Base-by-base conservation (phyloP, 2,329 filamentous ascomycete genomes). In the Colletotrichum endophyticum region DNA sequence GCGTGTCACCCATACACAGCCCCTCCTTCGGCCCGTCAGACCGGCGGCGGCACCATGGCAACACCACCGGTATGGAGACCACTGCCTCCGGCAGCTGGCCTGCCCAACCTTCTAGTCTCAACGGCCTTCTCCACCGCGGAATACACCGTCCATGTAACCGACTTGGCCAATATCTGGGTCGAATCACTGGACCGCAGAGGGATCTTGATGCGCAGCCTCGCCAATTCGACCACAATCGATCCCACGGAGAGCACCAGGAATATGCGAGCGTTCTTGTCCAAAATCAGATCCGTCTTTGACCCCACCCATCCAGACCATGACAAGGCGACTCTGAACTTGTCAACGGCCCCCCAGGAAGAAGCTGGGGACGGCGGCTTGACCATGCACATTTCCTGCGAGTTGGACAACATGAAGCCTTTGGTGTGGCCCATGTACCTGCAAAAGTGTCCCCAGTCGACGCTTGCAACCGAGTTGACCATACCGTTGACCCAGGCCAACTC, bases 91-190 rank as follows among this genome's bases (percentile, higher is more conserved):
- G 66, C 79, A 25, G 86, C 84, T 15, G 83, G 84, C 22, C 79
- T 92, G 8, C 94, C 94, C 13, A 86, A 89, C 49, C 87, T 96
- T 9, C 87, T 96, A 39, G 87, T 94, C 59, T 94, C 94, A 77
- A 86, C 90, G 25, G 81, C 84, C 32, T 92, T 94, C 80, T 85
- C 85, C 7, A 68, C 86, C 19, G 84, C 88, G 27, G 89, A 91
- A 13, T 96, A 96, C 85, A 88, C 86, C 3, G 82, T 96, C 32
- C 88, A 91, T 74, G 82, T 96, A 53, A 95, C 94, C 4, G 95
- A 96, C 81, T 88, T 96, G 75, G 92, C 90, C 81, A 90, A 92
- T 78, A 86, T 96, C n/a, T 97, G 95, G 95, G 85, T 87, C 30
- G 94, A 96, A 84, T 87, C 83, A 11, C 85, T 96, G 27, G 89